phyloP scores from a whole-genome alignment of 768 basidiomycete species.

The Leccinellum albellum region DNA sequence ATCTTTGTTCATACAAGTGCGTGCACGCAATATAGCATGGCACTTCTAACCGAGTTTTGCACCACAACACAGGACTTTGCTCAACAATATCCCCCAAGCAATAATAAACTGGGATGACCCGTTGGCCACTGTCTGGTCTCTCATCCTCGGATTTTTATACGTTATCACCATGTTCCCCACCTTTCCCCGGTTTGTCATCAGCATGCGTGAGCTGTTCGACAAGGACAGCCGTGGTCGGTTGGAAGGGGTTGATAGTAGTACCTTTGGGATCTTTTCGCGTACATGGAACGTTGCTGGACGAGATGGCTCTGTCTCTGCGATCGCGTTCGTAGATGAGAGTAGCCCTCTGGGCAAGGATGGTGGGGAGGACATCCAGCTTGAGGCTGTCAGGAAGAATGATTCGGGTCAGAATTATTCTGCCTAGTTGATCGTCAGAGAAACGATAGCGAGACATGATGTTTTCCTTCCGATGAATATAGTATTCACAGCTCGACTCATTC shows the following conservation, averaged over 20 bases:
- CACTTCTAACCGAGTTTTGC: too few species aligned
- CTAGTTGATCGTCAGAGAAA: too few species aligned
- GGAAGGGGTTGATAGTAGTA: not conserved
- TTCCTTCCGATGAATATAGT: too few species aligned
- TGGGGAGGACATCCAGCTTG: too few species aligned
- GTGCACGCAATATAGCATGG: too few species aligned
- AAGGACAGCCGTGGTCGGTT: not conserved
- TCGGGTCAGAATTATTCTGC: too few species aligned
- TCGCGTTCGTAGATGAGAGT: too few species aligned
- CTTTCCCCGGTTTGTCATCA: not conserved
- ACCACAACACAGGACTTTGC: not conserved
- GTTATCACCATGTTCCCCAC: not conserved
- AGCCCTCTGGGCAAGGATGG: too few species aligned
- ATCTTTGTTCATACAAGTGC: too few species aligned
- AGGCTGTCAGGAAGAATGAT: too few species aligned
- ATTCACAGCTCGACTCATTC: too few species aligned
- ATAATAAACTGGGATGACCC: not conserved
- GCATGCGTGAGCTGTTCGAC: not conserved
- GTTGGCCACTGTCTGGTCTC: not conserved
- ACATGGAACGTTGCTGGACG: not conserved
- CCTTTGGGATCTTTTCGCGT: not conserved
- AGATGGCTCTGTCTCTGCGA: not conserved
- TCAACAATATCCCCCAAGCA: not conserved
- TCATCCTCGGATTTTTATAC: fast-evolving
- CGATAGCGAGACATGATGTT: too few species aligned